A percentile compares a stretch with the other conserved stretches of the same genome.
Conservation (phyloP, 192 early-diverging fungal species). For the Dispira simplex region DNA sequence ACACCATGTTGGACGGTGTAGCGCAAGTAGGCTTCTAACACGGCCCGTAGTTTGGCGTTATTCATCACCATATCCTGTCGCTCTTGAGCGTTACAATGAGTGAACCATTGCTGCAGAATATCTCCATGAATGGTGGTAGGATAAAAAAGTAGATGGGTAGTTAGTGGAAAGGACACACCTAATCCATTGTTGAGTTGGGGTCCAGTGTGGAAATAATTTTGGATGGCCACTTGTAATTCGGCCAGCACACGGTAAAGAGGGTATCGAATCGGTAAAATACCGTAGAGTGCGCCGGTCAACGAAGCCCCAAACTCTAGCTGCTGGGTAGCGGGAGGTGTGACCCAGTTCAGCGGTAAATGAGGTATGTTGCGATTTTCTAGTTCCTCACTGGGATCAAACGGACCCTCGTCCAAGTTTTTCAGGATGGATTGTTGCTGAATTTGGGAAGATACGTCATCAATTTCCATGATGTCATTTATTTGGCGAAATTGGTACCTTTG, state of each 20-base stretch:
- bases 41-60: not conserved
- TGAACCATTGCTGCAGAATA: not conserved
- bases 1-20: not conserved
- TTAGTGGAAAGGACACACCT: not conserved
- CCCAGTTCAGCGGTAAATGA: not conserved
- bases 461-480: not conserved
- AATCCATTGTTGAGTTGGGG: not conserved
- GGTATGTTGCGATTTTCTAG: not conserved
- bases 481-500: not conserved
- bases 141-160: not conserved
- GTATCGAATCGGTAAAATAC: not conserved
- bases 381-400: not conserved
- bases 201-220: not conserved
- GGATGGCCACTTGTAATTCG: not conserved
- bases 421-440: not conserved
- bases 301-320: not conserved
- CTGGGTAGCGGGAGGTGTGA: no score
- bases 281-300: not conserved
- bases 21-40: not conserved
- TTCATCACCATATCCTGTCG: constrained; percentile 17
- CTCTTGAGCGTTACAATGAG: not conserved
- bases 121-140: not conserved
- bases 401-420: not conserved
- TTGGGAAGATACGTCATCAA: not conserved
- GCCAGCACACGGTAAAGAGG: constrained; percentile 2